Percentiles rank a stretch among this genome's conserved stretches.
Conservation (phyloP, 2,329 filamentous ascomycete species). For the Daldinia eschscholtzii region DNA sequence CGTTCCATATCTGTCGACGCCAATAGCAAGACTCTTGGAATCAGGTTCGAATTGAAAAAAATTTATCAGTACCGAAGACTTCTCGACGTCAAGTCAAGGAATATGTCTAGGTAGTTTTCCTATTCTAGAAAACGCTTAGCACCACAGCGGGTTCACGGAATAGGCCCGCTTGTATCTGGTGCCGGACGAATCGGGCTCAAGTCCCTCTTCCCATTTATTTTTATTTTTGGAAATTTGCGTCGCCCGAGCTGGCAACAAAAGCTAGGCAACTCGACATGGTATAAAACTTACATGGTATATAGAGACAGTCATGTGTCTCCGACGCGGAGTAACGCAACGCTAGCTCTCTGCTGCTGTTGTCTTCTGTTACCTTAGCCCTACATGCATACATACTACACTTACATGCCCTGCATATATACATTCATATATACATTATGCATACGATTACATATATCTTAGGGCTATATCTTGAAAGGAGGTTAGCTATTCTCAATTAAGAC, state of each 20-base stretch:
- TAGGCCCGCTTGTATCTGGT: constrained; percentile 1
- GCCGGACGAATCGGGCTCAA: constrained; percentile 8
- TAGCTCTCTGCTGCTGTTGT: not conserved
- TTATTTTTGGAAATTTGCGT: constrained; percentile 13
- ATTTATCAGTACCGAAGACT: not conserved
- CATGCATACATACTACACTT: not conserved
- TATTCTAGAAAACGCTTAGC: not conserved
- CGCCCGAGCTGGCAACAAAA: constrained; percentile 4
- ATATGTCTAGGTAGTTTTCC: not conserved
- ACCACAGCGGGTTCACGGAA: not conserved
- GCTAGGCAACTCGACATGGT: not conserved
- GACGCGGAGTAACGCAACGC: constrained; percentile 16
- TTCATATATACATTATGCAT: constrained; percentile 10
- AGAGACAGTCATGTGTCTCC: constrained; percentile 18
- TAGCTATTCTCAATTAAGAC: constrained; percentile 23
- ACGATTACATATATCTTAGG: not conserved
- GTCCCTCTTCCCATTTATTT: constrained; percentile 8
- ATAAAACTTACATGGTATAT: constrained; percentile 1
- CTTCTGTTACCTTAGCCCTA: constrained; percentile 1
- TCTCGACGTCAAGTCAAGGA: not conserved
- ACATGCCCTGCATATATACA: constrained; percentile 8
- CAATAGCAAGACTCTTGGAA: not conserved
- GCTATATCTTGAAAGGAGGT: constrained; percentile 10
- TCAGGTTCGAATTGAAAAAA: not conserved
- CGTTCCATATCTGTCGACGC: not conserved